Evolutionary conservation across 495 filamentous ascomycete species (phyloP).

Genomic region (Hypoxylon perforatum): DNA sequence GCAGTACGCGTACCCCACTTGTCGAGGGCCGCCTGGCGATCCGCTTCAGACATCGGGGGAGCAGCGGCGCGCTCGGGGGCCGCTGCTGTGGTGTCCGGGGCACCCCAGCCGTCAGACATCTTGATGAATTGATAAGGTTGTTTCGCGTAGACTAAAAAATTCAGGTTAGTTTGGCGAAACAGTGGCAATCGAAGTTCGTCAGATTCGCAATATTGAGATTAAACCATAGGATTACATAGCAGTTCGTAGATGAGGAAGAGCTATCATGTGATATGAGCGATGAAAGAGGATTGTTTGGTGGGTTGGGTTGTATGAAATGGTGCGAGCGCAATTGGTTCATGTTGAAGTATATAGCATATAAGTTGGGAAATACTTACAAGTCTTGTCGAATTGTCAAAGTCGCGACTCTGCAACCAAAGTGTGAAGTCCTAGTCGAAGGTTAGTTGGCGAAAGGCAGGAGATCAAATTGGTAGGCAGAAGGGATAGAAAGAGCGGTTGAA

Average conservation of each 20-base stretch:
- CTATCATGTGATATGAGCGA: background rate
- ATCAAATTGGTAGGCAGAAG: slow-evolving; percentile 20
- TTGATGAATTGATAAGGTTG: slow-evolving; percentile 7
- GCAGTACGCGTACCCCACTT: slow-evolving; percentile 65
- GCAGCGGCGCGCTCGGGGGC: slow-evolving; percentile 41
- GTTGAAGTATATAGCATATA: background rate
- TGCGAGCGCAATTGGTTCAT: background rate
- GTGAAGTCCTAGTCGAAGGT: background rate
- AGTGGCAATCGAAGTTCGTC: background rate
- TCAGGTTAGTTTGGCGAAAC: slow-evolving; percentile 29
- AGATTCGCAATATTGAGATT: too few species aligned
- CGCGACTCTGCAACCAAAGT: background rate
- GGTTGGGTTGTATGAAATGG: background rate
- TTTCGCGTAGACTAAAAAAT: slow-evolving; percentile 28
- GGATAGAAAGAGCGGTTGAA: slow-evolving; percentile 14
- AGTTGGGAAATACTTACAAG: slow-evolving; percentile 3
- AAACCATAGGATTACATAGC: background rate
- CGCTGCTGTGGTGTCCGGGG: slow-evolving; percentile 47
- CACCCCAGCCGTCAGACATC: slow-evolving; percentile 53
- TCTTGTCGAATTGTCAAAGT: background rate
- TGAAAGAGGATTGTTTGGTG: background rate
- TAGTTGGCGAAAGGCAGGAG: background rate
- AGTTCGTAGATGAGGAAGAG: background rate
- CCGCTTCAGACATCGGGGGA: slow-evolving; percentile 25
- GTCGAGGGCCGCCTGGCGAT: slow-evolving; percentile 32